Percentiles rank a stretch among this genome's conserved stretches.
phyloP scores from a whole-genome alignment of 2,329 filamentous ascomycete species.

The Diplodia seriata region DNA sequence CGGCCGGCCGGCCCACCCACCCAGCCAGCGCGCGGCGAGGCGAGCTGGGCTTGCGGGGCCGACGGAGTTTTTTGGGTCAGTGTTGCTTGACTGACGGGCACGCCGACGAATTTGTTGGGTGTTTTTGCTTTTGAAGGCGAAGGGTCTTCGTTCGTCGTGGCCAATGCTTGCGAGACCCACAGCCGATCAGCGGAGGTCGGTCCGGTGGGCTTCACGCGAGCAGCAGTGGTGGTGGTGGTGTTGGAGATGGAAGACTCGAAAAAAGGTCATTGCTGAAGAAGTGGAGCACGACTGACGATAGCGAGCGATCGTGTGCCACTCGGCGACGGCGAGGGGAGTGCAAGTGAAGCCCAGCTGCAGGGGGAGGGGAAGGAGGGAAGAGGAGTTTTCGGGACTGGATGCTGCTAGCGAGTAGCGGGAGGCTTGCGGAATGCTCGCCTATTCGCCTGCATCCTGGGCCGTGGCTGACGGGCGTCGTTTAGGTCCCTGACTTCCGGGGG shows the following conservation, averaged over 20 bases:
- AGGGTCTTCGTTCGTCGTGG: not conserved
- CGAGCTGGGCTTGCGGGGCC: no score
- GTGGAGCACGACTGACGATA: not conserved
- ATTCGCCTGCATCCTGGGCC: not conserved
- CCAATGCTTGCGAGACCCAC: not conserved
- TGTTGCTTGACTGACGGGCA: not conserved
- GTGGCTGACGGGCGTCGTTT: not conserved
- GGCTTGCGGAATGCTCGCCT: conserved; percentile 13
- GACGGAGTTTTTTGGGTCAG: no score
- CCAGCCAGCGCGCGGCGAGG: not conserved
- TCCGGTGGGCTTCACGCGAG: not conserved
- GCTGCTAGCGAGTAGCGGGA: not conserved
- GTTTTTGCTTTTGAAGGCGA: conserved; percentile 1
- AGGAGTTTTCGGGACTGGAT: not conserved
- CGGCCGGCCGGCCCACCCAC: not conserved
- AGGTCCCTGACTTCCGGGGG: not conserved
- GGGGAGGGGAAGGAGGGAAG: not conserved
- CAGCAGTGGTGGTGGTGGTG: no score
- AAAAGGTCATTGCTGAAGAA: not conserved
- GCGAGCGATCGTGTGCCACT: not conserved
- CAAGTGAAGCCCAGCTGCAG: not conserved
- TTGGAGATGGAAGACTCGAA: no score
- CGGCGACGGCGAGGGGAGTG: not conserved
- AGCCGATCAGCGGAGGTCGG: not conserved
- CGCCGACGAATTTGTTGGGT: not conserved